Conservation (phyloP, 116 monocot species). For the Trichopus zeylanicus region DNA sequence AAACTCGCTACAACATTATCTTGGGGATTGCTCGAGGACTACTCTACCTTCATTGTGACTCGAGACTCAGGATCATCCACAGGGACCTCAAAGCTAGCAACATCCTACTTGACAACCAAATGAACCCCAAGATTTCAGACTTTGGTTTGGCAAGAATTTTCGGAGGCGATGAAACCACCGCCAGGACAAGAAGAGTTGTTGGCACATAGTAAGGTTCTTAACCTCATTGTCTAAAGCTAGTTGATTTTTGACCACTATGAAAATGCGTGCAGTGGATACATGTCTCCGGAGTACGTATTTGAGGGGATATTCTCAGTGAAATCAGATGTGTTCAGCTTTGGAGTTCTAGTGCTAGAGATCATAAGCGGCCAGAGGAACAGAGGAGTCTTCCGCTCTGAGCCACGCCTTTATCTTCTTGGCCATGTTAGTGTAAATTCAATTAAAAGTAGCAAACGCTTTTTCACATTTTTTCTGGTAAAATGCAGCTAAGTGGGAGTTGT, state of each 20-base stretch:
- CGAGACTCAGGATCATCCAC: background rate
- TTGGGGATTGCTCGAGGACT: background rate
- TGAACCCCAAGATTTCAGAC: conserved; percentile 1
- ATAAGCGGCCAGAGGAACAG: conserved; percentile 6
- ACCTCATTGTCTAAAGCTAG: too few relatives aligned
- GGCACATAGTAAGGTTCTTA: background rate
- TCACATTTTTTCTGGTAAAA: background rate
- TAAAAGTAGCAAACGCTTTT: background rate
- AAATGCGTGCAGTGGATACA: conserved; percentile 8
- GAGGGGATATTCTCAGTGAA: conserved; percentile 3
- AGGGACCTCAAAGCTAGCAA: conserved; percentile 1
- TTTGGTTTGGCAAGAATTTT: background rate
- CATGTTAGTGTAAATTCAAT: conserved; percentile 12
- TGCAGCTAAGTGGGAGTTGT: background rate
- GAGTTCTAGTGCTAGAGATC: conserved; percentile 4
- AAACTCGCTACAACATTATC: background rate
- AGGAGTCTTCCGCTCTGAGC: background rate
- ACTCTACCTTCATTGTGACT: background rate
- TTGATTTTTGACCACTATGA: background rate
- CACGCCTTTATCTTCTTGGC: conserved; percentile 11
- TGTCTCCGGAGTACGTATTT: conserved; percentile 5
- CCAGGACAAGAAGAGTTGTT: background rate
- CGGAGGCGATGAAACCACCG: background rate
- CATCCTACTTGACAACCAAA: background rate
- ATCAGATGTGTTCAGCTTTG: conserved; percentile 6